These are phyloP conservation scores for Nemophila menziesii DNA, from an alignment of 257 asterid genomes.

Conservation along the genomic window DNA sequence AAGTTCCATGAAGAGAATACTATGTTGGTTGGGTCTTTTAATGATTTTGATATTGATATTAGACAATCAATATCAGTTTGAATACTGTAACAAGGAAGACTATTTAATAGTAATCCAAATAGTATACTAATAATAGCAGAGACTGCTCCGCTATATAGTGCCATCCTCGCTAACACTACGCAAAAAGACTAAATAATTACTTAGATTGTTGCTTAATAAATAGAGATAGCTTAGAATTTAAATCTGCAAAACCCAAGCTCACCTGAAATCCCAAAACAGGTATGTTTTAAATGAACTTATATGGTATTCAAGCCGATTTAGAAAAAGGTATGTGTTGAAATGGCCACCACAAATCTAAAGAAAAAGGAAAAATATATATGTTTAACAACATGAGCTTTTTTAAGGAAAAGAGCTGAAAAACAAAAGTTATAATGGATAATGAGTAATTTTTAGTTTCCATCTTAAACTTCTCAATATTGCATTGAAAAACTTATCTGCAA, in stretches of 20 bases:
- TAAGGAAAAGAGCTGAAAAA: no score
- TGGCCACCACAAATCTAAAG: no score
- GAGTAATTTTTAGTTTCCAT: no score
- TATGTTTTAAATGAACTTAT: no score
- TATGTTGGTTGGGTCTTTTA: constrained; percentile 45
- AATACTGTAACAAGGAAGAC: constrained; percentile 20
- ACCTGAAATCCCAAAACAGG: constrained; percentile 1
- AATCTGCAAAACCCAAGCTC: constrained; percentile 3
- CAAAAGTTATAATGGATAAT: no score
- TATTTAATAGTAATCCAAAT: constrained; percentile 27
- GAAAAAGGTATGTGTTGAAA: no score
- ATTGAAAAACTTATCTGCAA: no score
- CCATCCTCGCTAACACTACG: constrained; percentile 16
- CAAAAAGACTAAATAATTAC: constrained; percentile 1
- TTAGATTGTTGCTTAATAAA: constrained; percentile 4
- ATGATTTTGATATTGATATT: constrained; percentile 25
- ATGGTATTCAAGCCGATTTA: no score
- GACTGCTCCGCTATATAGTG: constrained; percentile 13
- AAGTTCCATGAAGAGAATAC: constrained; percentile 47
- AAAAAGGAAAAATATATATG: no score
- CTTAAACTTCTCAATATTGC: no score
- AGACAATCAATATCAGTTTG: constrained; percentile 61
- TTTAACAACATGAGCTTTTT: no score
- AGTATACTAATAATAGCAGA: constrained; percentile 19
- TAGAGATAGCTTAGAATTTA: constrained; percentile 1